phyloP scores from a whole-genome alignment of 2,329 filamentous ascomycete species.

The Fusarium compactum region DNA sequence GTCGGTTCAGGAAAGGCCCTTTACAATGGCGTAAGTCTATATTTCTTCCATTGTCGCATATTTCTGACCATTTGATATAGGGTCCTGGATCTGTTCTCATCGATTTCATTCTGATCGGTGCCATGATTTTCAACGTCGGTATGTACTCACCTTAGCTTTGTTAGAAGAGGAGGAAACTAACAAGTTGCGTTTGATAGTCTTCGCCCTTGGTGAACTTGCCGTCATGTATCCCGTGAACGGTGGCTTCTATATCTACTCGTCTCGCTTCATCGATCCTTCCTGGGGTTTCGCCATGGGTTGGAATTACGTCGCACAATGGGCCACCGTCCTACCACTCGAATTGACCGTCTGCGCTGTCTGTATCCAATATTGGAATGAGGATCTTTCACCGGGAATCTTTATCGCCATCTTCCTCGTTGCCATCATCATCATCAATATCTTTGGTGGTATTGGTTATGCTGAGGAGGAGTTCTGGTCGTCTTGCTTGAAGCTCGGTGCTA shows the following conservation, averaged over 20 bases:
- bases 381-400: slow-evolving; percentile 64
- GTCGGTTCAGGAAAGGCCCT: slow-evolving; percentile 69
- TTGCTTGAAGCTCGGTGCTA: slow-evolving; percentile 67
- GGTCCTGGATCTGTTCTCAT: slow-evolving; percentile 60
- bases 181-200: slow-evolving; percentile 52
- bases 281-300: slow-evolving; percentile 68
- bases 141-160: slow-evolving; percentile 6
- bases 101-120: slow-evolving; percentile 67
- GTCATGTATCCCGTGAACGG: slow-evolving; percentile 72
- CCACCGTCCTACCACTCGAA: slow-evolving; percentile 63
- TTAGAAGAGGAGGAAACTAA: slow-evolving; percentile 13
- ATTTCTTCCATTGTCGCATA: neutral
- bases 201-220: slow-evolving; percentile 71
- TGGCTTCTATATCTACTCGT: slow-evolving; percentile 72
- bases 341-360: slow-evolving; percentile 65
- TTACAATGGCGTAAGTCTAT: slow-evolving; percentile 56
- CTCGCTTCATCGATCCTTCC: slow-evolving; percentile 71
- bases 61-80: slow-evolving; percentile 26
- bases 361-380: slow-evolving; percentile 63
- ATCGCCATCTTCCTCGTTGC: slow-evolving; percentile 65
- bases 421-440: slow-evolving; percentile 66
- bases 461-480: slow-evolving; percentile 70
- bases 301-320: slow-evolving; percentile 62
- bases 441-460: slow-evolving; percentile 65
- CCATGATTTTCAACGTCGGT: slow-evolving; percentile 71